A percentile compares a stretch with the other conserved stretches of the same genome.
Evolutionary conservation across 768 basidiomycete species (phyloP).

Genomic region (Leccinum barrowsii): DNA sequence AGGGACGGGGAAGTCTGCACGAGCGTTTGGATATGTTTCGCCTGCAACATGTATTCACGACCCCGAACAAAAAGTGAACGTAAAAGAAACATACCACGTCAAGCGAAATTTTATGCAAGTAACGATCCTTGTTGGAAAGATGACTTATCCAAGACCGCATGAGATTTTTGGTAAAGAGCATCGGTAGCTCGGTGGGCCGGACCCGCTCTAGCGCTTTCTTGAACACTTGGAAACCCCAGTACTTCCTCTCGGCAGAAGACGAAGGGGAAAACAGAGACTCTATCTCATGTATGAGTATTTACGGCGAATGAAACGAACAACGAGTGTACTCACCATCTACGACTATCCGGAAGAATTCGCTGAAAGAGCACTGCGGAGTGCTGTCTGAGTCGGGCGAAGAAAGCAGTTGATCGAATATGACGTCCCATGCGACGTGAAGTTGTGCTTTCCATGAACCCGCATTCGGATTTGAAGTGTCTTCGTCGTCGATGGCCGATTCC

Average conservation of each 20-base stretch:
- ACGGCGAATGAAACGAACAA: not conserved
- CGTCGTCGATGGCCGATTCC: conserved; percentile 59
- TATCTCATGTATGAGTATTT: conserved; percentile 29
- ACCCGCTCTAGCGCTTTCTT: conserved; percentile 72
- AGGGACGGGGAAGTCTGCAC: conserved; percentile 73
- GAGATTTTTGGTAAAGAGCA: conserved; percentile 91
- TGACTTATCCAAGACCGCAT: conserved; percentile 98
- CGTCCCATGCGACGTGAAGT: conserved; percentile 88
- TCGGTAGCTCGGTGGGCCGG: conserved; percentile 62
- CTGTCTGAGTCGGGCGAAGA: conserved; percentile 39
- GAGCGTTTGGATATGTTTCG: conserved; percentile 67
- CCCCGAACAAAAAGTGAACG: not conserved
- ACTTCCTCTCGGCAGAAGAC: conserved; percentile 84
- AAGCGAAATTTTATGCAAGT: conserved; percentile 84
- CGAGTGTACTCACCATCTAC: conserved; percentile 73
- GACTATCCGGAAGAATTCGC: conserved; percentile 86
- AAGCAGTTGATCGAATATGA: conserved; percentile 74
- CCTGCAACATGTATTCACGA: conserved; percentile 40
- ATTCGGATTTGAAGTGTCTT: conserved; percentile 47
- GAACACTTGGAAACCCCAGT: conserved; percentile 95
- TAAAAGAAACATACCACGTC: conserved; percentile 57
- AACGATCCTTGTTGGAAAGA: conserved; percentile 81
- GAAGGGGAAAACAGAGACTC: conserved; percentile 85
- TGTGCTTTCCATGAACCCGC: conserved; percentile 80
- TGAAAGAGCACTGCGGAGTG: conserved; percentile 58